These are phyloP conservation scores for Halteria grandinella DNA, from an alignment of 73 alveolate genomes.

Conservation along the genomic window DNA sequence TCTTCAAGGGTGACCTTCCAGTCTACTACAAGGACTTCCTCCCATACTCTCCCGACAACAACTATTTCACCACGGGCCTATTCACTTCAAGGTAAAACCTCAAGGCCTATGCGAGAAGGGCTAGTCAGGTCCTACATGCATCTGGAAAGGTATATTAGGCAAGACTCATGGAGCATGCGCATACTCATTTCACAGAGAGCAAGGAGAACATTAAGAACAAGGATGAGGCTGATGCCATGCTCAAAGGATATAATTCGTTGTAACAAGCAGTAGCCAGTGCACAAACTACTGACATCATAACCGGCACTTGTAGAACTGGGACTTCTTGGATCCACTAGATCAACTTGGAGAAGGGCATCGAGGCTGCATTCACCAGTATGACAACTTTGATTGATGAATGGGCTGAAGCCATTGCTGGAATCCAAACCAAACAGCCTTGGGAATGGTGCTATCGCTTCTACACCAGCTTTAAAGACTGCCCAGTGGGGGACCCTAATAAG, in stretches of 20 bases:
- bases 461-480: background rate
- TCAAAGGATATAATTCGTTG: background rate
- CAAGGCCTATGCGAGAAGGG: slow-evolving; percentile 29
- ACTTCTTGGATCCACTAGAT: background rate
- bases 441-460: background rate
- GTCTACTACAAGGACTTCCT: slow-evolving; percentile 88
- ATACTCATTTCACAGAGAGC: too few relatives aligned
- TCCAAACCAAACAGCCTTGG: background rate
- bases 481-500: background rate
- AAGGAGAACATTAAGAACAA: too few relatives aligned
- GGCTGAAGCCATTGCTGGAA: background rate
- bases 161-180: too few relatives aligned
- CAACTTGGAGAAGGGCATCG: background rate
- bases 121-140: slow-evolving; percentile 13
- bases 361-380: background rate
- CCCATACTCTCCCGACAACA: slow-evolving; percentile 84
- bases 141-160: slow-evolving; percentile 14
- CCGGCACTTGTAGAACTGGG: slow-evolving; percentile 1
- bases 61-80: slow-evolving; percentile 22
- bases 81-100: slow-evolving; percentile 41
- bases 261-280: slow-evolving; percentile 11
- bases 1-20: too few relatives aligned
- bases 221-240: too few relatives aligned
- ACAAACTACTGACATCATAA: background rate
- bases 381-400: background rate